Base-by-base conservation (phyloP, 2,329 filamentous ascomycete genomes). In the Emmonsia crescens region DNA sequence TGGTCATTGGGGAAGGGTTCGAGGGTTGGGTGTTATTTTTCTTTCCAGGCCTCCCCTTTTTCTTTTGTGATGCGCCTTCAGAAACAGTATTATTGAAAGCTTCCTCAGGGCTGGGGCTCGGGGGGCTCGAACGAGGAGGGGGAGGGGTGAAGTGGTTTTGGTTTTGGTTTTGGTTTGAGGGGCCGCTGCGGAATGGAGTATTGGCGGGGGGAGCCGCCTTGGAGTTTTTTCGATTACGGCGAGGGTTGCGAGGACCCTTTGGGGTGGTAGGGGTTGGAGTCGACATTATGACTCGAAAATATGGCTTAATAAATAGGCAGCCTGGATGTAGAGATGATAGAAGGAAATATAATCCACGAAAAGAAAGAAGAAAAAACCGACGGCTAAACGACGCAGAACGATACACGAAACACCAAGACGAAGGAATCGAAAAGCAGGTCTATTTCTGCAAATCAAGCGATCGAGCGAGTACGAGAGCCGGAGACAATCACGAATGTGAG, bases 301-400 rank as follows among this genome's bases (percentile, higher is more conserved):
- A 71, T 68, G 75, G 75, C 75, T 79, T 78, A 76, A 78, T 75
- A 79, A 79, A 80, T 80, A 79, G 71, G 73, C 76, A 78, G 76
- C 76, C 77, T 72, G 69, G 66, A 66, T 67, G 64, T 68, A 65
- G 64, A 63, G 60, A 63, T 61, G 69, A 55, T 55, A 52, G 4
- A 68, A 70, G 65, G 68, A 66, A 68, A 65, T 68, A 64, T 70
- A 66, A 48, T 16, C 21, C 21, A 14, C 21, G 65, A 70, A 68
- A 61, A 62, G 61, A 64, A 46, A 61, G 65, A 70, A 68, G 60
- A 62, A 61, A 64, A 46, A 61, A 52, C 10, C 33, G 54, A 63
- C 42, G 60, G 62, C 56, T 44, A 60, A 60, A 61, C 60, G 54
- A 48, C 21, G 51, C 66, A 63, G 56, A 42, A 8, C 5, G 64